phyloP scores from a whole-genome alignment of 495 filamentous ascomycete genomes.

The Aspergillus haitiensis region DNA sequence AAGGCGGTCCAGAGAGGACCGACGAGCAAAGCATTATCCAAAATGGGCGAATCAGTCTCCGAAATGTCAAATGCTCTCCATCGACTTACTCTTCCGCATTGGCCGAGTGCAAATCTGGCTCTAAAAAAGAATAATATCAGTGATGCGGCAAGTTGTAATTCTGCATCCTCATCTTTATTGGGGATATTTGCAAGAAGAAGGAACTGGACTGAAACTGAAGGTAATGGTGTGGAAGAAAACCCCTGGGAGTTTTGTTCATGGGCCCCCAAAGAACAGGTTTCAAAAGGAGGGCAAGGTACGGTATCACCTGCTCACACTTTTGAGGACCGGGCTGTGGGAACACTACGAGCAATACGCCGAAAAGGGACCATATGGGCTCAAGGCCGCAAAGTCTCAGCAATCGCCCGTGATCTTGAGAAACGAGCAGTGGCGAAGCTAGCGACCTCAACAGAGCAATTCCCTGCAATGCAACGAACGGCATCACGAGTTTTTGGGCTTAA shows the following conservation, averaged over 20 bases:
- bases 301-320: constrained; percentile 7
- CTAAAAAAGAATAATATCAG: constrained; percentile 14
- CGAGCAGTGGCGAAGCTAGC: constrained; percentile 17
- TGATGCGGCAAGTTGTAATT: constrained; percentile 17
- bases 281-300: no score
- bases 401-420: constrained; percentile 22
- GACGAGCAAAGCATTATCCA: constrained; percentile 2
- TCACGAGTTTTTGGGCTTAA: constrained; percentile 17
- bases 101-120: constrained; percentile 14
- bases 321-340: constrained; percentile 17
- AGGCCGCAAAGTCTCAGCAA: constrained; percentile 20
- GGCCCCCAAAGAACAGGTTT: constrained; percentile 6
- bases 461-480: constrained; percentile 18
- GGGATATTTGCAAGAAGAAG: constrained; percentile 28
- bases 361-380: constrained; percentile 20
- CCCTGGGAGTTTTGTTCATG: constrained; percentile 27
- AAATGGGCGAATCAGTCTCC: constrained; percentile 11
- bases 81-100: constrained; percentile 15
- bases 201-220: constrained; percentile 4
- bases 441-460: constrained; percentile 13
- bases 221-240: constrained; percentile 7
- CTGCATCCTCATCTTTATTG: constrained; percentile 30
- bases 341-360: constrained; percentile 17
- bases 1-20: background rate
- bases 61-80: constrained; percentile 22